Percentiles rank a stretch among this genome's conserved stretches.
These are phyloP conservation scores for Saccharomyces mikatae DNA, from an alignment of 805 yeast species.

Conservation along the genomic window DNA sequence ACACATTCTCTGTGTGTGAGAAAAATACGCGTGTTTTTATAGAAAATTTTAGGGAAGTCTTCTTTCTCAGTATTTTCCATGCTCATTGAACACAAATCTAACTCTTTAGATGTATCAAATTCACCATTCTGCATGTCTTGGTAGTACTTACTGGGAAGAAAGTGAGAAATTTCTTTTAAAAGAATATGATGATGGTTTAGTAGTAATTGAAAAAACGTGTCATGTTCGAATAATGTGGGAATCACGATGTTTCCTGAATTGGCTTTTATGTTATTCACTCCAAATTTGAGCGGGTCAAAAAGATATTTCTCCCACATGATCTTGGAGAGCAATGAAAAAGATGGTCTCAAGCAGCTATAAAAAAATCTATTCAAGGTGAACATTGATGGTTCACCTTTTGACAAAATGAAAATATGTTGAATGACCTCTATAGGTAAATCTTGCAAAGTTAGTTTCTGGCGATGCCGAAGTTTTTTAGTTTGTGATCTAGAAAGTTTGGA, in stretches of 20 bases:
- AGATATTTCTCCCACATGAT: conserved; percentile 11
- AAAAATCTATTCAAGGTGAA: conserved; percentile 14
- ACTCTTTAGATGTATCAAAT: background rate
- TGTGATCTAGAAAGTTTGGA: background rate
- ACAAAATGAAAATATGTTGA: conserved; percentile 8
- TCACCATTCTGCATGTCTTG: conserved; percentile 1
- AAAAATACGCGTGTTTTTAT: conserved; percentile 9
- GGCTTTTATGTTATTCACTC: background rate
- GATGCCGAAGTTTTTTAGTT: background rate
- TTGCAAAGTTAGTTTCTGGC: background rate
- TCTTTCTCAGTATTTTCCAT: background rate
- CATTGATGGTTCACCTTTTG: conserved; percentile 6
- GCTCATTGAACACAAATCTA: background rate
- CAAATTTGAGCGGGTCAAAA: conserved; percentile 3
- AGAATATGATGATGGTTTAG: conserved; percentile 1
- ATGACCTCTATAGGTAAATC: conserved; percentile 12
- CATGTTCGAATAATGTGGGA: conserved; percentile 6
- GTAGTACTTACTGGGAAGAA: conserved; percentile 2
- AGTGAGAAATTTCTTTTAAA: background rate
- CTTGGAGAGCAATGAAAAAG: conserved; percentile 7
- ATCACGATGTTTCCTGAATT: conserved; percentile 1
- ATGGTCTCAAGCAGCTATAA: conserved; percentile 11
- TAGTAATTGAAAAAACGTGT: conserved; percentile 2
- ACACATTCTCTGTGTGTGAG: conserved; percentile 7
- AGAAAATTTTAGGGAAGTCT: conserved; percentile 18